Percentiles rank a stretch among this genome's conserved stretches.
Evolutionary conservation across 2,329 filamentous ascomycete genomes (phyloP).

Genomic region (Sclerotinia glacialis): DNA sequence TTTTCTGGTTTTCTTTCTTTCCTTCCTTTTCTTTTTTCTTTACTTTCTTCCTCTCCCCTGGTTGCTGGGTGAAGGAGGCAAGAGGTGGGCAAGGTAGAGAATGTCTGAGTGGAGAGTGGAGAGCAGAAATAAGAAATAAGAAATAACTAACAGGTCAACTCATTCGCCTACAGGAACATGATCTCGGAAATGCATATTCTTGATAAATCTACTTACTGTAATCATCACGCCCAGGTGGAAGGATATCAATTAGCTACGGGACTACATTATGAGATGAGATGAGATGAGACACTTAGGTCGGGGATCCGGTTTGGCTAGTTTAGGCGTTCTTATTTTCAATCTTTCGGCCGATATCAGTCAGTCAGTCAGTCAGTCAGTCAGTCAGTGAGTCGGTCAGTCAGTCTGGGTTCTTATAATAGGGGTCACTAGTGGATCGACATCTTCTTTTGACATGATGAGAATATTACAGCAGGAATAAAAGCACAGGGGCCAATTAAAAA

Average conservation of each 20-base stretch:
- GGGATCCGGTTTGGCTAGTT: not conserved
- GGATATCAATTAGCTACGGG: not conserved
- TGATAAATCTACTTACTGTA: slow-evolving; percentile 3
- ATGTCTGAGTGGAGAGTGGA: not conserved
- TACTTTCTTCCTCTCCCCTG: no score
- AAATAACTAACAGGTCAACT: not conserved
- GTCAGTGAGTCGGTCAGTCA: not conserved
- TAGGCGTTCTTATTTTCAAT: not conserved
- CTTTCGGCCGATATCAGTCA: not conserved
- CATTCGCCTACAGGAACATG: slow-evolving; percentile 53
- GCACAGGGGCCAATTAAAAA: not conserved
- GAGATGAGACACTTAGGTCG: not conserved
- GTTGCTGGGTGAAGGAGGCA: not conserved
- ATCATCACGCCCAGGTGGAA: no score
- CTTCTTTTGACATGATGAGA: no score
- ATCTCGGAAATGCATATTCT: slow-evolving; percentile 61
- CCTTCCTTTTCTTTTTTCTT: not conserved
- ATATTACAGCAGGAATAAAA: not conserved
- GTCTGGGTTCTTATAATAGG: not conserved
- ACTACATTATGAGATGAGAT: not conserved
- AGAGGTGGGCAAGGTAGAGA: no score
- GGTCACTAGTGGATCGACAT: not conserved
- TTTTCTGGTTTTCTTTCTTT: not conserved
- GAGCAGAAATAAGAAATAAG: no score
- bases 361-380: no score